Evolutionary conservation across 805 yeast species (phyloP), one percentile per base, ranked within the genome.

Genomic region (Kazachstania taianensis): DNA sequence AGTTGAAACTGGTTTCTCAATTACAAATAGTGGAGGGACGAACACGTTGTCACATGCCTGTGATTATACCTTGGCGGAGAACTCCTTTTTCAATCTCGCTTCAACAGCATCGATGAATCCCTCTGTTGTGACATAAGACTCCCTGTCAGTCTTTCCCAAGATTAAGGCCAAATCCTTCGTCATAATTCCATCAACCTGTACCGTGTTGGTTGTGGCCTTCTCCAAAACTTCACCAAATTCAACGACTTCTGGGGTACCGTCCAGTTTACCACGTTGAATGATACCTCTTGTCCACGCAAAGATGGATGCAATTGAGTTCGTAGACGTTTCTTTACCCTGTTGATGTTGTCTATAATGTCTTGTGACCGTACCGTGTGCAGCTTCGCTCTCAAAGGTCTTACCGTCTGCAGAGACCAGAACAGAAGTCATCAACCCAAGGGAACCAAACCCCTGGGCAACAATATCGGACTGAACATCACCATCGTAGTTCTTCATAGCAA

Each of bases 361-460:
- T 32, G 96, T 89, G 50, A 89, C 97, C 10, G 97, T 89, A 39
- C 97, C 97, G 61, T 89, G 97, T n/a, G 97, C 97, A 41, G 97
- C 97, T 69, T 89, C 97, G 37, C 86, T 69, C 69, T 89, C 96
- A 60, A 84, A 87, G 10, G 95, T 79, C 67, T 82, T 83, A 18
- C 96, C 96, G 62, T 89, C 96, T 34, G 96, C 94, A n/a, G 96
- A 78, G 55, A 86, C 75, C 49, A 89, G 73, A n/a, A 85, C 94
- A 3, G 97, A 89, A 22, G 97, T 86, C 97, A 89, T 89, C 50
- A 89, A 72, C 29, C 97, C 97, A 47, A 89, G 70, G 14, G 96
- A 87, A 26, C 97, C 97, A 52, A 89, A 89, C 26, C 97, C 97
- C 66, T 89, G 97, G 20, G 97, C 97, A 39, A 89, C 96, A 54